Conservation (phyloP, 164 flowering plant genomes). For the Nymphaea colorata region DNA sequence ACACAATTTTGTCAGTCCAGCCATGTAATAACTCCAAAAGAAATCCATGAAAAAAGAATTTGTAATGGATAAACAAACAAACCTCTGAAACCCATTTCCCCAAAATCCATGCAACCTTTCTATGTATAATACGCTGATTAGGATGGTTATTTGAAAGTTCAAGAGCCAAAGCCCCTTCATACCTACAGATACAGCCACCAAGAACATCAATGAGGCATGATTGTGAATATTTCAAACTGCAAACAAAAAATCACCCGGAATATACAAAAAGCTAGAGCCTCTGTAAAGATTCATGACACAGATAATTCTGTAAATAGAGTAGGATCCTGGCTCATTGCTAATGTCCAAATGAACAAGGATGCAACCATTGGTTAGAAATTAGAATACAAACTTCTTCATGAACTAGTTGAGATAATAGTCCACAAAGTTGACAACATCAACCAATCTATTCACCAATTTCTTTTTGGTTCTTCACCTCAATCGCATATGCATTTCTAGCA, state of each 20-base stretch:
- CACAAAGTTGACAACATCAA: no score
- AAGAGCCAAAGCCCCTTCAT: slow-evolving; percentile 67
- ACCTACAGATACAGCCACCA: slow-evolving; percentile 33
- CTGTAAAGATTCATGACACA: no score
- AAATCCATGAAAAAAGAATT: background rate
- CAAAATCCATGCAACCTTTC: slow-evolving; percentile 80
- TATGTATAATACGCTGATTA: slow-evolving; percentile 73
- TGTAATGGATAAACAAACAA: background rate
- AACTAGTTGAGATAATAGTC: no score
- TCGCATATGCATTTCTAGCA: no score
- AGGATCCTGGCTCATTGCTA: background rate
- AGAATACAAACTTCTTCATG: no score
- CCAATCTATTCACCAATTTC: no score
- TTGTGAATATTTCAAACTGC: background rate
- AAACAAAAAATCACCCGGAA: background rate
- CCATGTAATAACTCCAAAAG: background rate
- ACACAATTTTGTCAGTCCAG: no score
- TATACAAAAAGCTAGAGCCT: no score
- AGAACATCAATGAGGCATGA: background rate
- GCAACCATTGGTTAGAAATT: no score
- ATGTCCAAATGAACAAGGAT: no score
- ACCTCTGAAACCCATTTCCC: slow-evolving; percentile 99
- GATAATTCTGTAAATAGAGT: no score
- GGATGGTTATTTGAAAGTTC: slow-evolving; percentile 87
- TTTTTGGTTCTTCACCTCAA: no score